A percentile compares a stretch with the other conserved stretches of the same genome.
Conservation (phyloP, 495 filamentous ascomycete genomes). For the Hypoxylon crocopeplum region DNA sequence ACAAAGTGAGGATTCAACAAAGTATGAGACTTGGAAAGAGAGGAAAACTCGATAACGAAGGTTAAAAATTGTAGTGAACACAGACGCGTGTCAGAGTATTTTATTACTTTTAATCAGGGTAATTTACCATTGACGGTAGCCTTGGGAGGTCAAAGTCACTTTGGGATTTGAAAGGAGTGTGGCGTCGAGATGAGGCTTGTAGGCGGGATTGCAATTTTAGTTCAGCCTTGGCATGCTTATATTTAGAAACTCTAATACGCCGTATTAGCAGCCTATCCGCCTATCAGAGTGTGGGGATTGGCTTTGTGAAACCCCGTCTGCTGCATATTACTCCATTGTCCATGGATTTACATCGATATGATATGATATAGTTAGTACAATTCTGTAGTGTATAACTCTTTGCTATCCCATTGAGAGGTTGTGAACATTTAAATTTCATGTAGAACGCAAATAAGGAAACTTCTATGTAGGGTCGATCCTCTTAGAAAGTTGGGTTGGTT, state of each 20-base stretch:
- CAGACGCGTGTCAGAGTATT: slow-evolving; percentile 23
- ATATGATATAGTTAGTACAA: too few species aligned
- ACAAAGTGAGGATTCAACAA: neutral
- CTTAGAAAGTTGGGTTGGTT: neutral
- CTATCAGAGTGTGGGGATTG: slow-evolving; percentile 14
- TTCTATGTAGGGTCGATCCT: neutral
- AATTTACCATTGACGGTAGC: slow-evolving; percentile 5
- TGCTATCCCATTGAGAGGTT: too few species aligned
- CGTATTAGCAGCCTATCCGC: neutral
- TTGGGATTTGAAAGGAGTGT: too few species aligned
- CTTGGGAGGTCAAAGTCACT: neutral
- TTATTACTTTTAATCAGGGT: slow-evolving; percentile 22
- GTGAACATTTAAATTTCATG: too few species aligned
- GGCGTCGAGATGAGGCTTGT: slow-evolving; percentile 26
- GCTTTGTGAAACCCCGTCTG: neutral
- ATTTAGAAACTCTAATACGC: too few species aligned
- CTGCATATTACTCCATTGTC: neutral
- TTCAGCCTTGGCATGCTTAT: slow-evolving; percentile 24
- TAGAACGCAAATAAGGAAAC: too few species aligned
- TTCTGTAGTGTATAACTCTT: too few species aligned
- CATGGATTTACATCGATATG: too few species aligned
- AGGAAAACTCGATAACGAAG: neutral
- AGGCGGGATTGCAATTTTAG: slow-evolving; percentile 20
- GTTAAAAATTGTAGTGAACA: slow-evolving; percentile 1
- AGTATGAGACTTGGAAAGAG: slow-evolving; percentile 3